A percentile compares a stretch with the other conserved stretches of the same genome.
These are phyloP conservation scores for Phytophthora multivora DNA, from an alignment of 352 stramenopile genomes.

Conservation along the genomic window DNA sequence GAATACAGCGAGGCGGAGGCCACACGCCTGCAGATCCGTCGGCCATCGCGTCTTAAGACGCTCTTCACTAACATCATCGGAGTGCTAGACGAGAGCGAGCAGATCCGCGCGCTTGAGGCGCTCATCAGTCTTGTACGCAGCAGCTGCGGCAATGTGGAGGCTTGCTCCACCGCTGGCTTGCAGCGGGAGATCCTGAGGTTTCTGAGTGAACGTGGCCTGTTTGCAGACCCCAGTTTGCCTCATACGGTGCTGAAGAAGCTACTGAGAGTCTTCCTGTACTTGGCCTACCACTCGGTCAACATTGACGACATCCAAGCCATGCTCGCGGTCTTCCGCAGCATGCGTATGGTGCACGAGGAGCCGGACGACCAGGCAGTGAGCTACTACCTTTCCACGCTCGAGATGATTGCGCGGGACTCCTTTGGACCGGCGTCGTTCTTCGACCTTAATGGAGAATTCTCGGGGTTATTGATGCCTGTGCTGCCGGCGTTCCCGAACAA, in stretches of 20 bases:
- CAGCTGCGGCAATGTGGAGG: slow-evolving; percentile 79
- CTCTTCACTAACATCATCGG: slow-evolving; percentile 75
- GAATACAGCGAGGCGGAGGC: slow-evolving; percentile 69
- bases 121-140: slow-evolving; percentile 80
- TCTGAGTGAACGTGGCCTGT: slow-evolving; percentile 70
- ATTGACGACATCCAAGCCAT: slow-evolving; percentile 84
- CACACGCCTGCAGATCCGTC: slow-evolving; percentile 64
- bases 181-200: slow-evolving; percentile 79
- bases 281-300: slow-evolving; percentile 78
- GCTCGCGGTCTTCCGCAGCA: slow-evolving; percentile 77
- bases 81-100: slow-evolving; percentile 65
- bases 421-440: slow-evolving; percentile 86
- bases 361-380: slow-evolving; percentile 75
- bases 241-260: slow-evolving; percentile 78
- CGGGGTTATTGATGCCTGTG: slow-evolving; percentile 68
- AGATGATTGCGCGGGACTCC: slow-evolving; percentile 87
- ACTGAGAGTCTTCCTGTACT: slow-evolving; percentile 74
- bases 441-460: slow-evolving; percentile 80
- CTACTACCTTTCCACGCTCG: slow-evolving; percentile 80
- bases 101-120: slow-evolving; percentile 69
- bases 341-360: slow-evolving; percentile 67
- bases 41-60: slow-evolving; percentile 59
- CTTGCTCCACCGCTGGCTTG: slow-evolving; percentile 68
- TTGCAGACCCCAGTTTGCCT: slow-evolving; percentile 60
- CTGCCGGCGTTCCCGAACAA: slow-evolving; percentile 77